A percentile compares a stretch with the other conserved stretches of the same genome.
Conservation (phyloP, 768 basidiomycete species). For the Tylopilus balloui region DNA sequence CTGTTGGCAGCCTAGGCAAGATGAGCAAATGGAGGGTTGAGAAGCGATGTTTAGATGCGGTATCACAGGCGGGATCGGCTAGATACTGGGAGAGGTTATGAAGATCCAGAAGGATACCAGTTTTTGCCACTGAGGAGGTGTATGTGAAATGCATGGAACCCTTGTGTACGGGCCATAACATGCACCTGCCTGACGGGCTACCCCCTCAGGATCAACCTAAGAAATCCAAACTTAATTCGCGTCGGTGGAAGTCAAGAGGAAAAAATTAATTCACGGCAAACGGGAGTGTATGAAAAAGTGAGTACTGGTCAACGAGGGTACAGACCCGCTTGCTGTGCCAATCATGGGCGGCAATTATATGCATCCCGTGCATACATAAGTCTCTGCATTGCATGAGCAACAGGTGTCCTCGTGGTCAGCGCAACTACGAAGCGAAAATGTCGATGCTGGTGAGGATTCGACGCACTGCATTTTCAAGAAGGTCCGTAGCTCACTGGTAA, state of each 20-base stretch:
- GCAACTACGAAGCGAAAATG: slow-evolving; percentile 24
- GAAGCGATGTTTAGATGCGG: slow-evolving; percentile 1
- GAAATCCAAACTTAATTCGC: neutral
- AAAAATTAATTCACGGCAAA: slow-evolving; percentile 16
- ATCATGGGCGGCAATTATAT: slow-evolving; percentile 9
- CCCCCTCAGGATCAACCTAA: neutral
- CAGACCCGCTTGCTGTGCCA: slow-evolving; percentile 19
- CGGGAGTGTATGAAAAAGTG: slow-evolving; percentile 4
- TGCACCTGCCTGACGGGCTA: neutral
- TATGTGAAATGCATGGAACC: slow-evolving; percentile 7
- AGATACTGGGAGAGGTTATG: no score
- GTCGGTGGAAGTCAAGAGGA: slow-evolving; percentile 17
- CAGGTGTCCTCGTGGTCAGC: slow-evolving; percentile 23
- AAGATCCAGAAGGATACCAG: slow-evolving; percentile 7
- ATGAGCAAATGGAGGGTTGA: slow-evolving; percentile 1
- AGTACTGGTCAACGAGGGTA: slow-evolving; percentile 16
- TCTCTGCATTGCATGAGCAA: slow-evolving; percentile 14
- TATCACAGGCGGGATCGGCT: no score
- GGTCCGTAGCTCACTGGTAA: slow-evolving; percentile 15
- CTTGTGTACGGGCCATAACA: slow-evolving; percentile 1
- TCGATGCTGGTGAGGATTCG: slow-evolving; percentile 27
- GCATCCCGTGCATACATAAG: slow-evolving; percentile 23
- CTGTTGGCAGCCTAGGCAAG: no score
- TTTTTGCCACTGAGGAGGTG: slow-evolving; percentile 3
- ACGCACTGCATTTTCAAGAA: slow-evolving; percentile 8